Percentiles rank a stretch among this genome's conserved stretches.
Conservation (phyloP, 2,329 filamentous ascomycete genomes). For the Amauroascus niger region DNA sequence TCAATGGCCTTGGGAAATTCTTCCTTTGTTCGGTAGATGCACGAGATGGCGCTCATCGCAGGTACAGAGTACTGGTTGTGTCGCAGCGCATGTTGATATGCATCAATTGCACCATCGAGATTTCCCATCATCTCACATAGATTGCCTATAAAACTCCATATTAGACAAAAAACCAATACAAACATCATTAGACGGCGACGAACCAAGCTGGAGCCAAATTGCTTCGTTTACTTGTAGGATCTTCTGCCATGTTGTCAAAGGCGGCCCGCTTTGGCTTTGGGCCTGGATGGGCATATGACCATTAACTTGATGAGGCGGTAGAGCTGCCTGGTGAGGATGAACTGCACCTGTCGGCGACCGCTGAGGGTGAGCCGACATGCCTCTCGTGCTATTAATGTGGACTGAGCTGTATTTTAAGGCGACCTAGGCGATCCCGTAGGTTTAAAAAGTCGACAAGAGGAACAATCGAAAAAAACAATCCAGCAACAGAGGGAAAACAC, state of each 20-base stretch:
- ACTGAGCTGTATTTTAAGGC: neutral
- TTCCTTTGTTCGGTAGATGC: slow-evolving; percentile 82
- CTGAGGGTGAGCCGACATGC: slow-evolving; percentile 63
- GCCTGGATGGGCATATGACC: slow-evolving; percentile 32
- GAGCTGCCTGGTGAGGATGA: slow-evolving; percentile 55
- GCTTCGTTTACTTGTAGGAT: slow-evolving; percentile 71
- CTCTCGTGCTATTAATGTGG: neutral
- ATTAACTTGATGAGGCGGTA: slow-evolving; percentile 51
- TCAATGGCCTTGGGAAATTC: slow-evolving; percentile 91
- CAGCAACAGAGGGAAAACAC: neutral
- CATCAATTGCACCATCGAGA: slow-evolving; percentile 75
- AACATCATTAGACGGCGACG: slow-evolving; percentile 26
- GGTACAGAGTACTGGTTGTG: slow-evolving; percentile 81
- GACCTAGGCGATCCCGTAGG: neutral
- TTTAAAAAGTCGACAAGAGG: neutral
- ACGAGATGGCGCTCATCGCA: slow-evolving; percentile 89
- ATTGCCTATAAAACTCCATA: slow-evolving; percentile 49
- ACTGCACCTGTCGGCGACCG: slow-evolving; percentile 70
- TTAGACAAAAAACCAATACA: slow-evolving; percentile 27
- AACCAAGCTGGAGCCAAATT: slow-evolving; percentile 91
- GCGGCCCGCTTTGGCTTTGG: slow-evolving; percentile 40
- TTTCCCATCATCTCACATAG: slow-evolving; percentile 81
- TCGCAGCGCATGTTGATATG: slow-evolving; percentile 80
- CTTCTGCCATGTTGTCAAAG: slow-evolving; percentile 60
- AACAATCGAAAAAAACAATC: neutral